Base-by-base conservation (phyloP, 495 filamentous ascomycete genomes). In the Tetracladium setigerum region DNA sequence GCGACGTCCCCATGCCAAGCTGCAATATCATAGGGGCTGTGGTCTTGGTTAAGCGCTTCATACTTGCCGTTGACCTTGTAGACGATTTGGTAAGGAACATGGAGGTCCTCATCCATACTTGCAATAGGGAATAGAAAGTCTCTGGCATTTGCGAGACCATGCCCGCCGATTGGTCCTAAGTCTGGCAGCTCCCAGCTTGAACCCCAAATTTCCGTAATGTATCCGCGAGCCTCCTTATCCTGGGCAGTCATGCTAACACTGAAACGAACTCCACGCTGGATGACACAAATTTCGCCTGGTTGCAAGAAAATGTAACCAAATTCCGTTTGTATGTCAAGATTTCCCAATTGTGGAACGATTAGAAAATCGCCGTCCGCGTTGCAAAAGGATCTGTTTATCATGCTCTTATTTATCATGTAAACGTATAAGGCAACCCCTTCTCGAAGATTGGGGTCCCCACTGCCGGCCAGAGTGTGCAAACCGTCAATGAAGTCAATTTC, bases 1-100 rank as follows among this genome's bases (percentile, higher is more conserved):
- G 86, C 84, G 61, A 88, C 89, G 54, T 68, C 70, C 41, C 82
- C 81, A 55, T 91, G 86, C 87, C 87, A 94, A 14, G 84, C 83
- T 7, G 89, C 86, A 0, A 94, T 73, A 52, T 94, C 86, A 55
- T 89, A 94, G 9, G 87, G 87, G 0, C 78, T 84, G 63, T 89
- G 86, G 13, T 68, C 62, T 66, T 89, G 86, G 44, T 71, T 68
- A 11, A 79, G 81, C 1, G 70, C 65, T 64, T 77, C 81, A 40
- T 86, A 74, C 22, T 72, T 71, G 50, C 82, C 83, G 46, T 74
- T 70, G 51, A 85, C 78, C 57, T 88, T 88, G 64, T 72, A 70
- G 40, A 78, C 71, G 22, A 86, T 59, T 22, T 67, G 67, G 61
- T 77, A 81, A 32, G 68, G 56, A 50, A 59, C 81, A 70, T 54